Evolutionary conservation across 2,329 filamentous ascomycete genomes (phyloP).

Genomic region (Raffaelea albimanens): DNA sequence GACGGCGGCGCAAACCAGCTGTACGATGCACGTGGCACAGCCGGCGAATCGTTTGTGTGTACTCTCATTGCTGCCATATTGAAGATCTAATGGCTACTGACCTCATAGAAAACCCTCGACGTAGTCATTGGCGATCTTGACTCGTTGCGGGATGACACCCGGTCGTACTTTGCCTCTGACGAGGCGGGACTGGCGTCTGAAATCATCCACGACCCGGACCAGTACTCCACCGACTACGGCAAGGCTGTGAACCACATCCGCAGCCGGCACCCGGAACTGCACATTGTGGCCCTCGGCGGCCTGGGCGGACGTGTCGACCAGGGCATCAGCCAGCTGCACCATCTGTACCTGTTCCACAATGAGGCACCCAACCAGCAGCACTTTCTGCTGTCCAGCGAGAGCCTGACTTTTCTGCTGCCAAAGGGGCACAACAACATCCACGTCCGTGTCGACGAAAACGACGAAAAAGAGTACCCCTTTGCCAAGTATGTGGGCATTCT

Average conservation of each 20-base stretch:
- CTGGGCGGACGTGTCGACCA: conserved; percentile 89
- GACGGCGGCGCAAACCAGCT: conserved; percentile 87
- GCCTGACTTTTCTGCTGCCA: conserved; percentile 73
- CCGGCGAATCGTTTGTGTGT: conserved; percentile 25
- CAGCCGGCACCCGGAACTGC: conserved; percentile 15
- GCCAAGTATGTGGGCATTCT: conserved; percentile 79
- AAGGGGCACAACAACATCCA: conserved; percentile 58
- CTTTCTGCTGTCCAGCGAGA: conserved; percentile 73
- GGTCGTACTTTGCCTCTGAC: conserved; percentile 55
- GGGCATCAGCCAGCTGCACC: conserved; percentile 78
- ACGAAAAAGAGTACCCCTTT: too few relatives aligned
- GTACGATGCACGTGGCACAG: conserved; percentile 25
- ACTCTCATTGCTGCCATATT: neutral
- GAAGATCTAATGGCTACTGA: neutral
- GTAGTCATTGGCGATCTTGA: conserved; percentile 86
- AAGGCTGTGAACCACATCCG: conserved; percentile 64
- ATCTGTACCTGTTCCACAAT: conserved; percentile 59
- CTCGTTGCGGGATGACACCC: conserved; percentile 57
- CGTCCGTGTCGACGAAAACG: neutral
- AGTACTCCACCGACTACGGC: conserved; percentile 83
- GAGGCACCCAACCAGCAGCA: conserved; percentile 36
- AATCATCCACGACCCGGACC: conserved; percentile 65
- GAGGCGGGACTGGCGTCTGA: conserved; percentile 26
- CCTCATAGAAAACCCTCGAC: conserved; percentile 42
- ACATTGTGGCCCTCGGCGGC: conserved; percentile 76